Conservation (phyloP, 768 basidiomycete species). For the Boletus sp. region DNA sequence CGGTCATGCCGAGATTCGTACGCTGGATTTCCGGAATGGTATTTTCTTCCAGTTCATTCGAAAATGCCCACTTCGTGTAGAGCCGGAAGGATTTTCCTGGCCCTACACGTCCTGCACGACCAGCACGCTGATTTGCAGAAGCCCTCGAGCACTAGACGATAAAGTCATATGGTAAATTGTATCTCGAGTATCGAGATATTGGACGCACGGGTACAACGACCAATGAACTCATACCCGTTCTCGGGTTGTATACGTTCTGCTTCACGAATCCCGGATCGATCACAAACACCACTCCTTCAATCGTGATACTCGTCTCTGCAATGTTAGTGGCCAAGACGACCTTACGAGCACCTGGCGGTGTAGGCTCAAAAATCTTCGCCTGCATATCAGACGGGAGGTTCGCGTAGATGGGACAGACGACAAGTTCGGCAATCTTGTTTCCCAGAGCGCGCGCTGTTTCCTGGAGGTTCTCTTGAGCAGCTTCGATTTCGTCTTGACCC, state of each 20-base stretch:
- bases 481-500: slow-evolving; percentile 99
- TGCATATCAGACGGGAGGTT: slow-evolving; percentile 99
- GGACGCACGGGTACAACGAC: slow-evolving; percentile 87
- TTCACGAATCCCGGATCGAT: slow-evolving; percentile 99
- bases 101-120: slow-evolving; percentile 95
- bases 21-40: slow-evolving; percentile 98
- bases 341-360: slow-evolving; percentile 93
- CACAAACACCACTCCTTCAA: slow-evolving; percentile 98
- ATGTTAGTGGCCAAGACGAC: slow-evolving; percentile 99
- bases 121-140: slow-evolving; percentile 95
- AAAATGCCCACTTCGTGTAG: slow-evolving; percentile 97
- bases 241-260: slow-evolving; percentile 97
- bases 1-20: slow-evolving; percentile 96
- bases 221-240: slow-evolving; percentile 97
- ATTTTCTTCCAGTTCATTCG: slow-evolving; percentile 94
- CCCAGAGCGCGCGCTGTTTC: slow-evolving; percentile 94
- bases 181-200: background rate
- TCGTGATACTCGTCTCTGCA: slow-evolving; percentile 99
- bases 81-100: slow-evolving; percentile 98
- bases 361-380: slow-evolving; percentile 98
- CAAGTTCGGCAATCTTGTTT: slow-evolving; percentile 92
- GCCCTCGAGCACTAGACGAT: slow-evolving; percentile 82
- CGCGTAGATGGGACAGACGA: slow-evolving; percentile 97
- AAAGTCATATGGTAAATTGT: background rate
- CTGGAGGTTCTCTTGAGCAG: slow-evolving; percentile 91